Evolutionary conservation across 2,329 filamentous ascomycete genomes (phyloP).

Genomic region (Penicillium sp.): DNA sequence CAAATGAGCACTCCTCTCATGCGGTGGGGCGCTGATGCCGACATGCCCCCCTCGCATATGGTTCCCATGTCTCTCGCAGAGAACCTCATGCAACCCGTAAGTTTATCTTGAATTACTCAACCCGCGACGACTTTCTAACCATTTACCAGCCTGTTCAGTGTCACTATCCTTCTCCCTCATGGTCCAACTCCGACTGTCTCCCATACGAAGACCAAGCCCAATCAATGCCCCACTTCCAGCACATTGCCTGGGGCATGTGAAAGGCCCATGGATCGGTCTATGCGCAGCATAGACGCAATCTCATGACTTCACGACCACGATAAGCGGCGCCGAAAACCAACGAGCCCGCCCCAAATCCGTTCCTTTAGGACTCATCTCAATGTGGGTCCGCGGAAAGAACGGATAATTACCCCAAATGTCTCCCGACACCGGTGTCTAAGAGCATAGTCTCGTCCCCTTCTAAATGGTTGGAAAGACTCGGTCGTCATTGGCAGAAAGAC

Average conservation of each 20-base stretch:
- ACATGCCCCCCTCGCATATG: constrained; percentile 34
- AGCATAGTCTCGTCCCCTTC: neutral
- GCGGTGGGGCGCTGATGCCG: constrained; percentile 38
- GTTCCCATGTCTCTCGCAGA: constrained; percentile 37
- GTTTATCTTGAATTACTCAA: constrained; percentile 32
- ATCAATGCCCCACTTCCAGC: constrained; percentile 23
- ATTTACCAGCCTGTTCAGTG: constrained; percentile 18
- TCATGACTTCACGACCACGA: neutral
- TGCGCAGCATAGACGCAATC: neutral
- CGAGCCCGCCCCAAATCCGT: neutral
- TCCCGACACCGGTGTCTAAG: constrained; percentile 1
- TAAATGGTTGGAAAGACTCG: neutral
- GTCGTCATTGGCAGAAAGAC: neutral
- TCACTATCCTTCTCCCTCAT: constrained; percentile 28
- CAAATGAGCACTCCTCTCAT: constrained; percentile 34
- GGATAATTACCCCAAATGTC: neutral
- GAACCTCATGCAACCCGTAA: constrained; percentile 41
- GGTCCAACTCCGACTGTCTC: constrained; percentile 26
- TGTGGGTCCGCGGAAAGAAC: constrained; percentile 3
- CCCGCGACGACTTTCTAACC: constrained; percentile 41
- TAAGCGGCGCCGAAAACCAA: neutral
- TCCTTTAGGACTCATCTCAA: neutral
- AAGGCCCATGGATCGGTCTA: neutral
- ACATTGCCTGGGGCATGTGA: constrained; percentile 19
- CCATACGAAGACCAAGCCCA: constrained; percentile 27